Evolutionary conservation across 257 asterid species (phyloP).

Genomic region (Salvia hispanica): DNA sequence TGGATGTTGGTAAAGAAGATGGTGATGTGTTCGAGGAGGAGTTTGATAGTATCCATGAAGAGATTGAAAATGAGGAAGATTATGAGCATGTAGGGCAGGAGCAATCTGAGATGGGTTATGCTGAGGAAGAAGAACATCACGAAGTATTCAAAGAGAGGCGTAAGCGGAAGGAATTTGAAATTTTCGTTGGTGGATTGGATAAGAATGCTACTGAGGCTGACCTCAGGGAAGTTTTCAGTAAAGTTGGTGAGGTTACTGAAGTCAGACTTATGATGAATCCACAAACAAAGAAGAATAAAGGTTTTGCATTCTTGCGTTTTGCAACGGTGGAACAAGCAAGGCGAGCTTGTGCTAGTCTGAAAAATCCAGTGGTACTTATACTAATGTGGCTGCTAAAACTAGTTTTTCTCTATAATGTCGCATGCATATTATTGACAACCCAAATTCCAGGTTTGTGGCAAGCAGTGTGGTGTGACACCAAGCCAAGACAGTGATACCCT

Average conservation of each 20-base stretch:
- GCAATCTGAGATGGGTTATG: conserved; percentile 60
- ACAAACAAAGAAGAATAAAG: conserved; percentile 94
- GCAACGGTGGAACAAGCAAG: conserved; percentile 93
- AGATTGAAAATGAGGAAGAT: conserved; percentile 70
- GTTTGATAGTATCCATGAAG: conserved; percentile 61
- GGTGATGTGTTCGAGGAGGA: conserved; percentile 67
- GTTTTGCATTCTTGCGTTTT: conserved; percentile 96
- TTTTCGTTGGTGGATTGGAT: conserved; percentile 96
- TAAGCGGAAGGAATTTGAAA: conserved; percentile 93
- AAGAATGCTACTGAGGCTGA: conserved; percentile 97
- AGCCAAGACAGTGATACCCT: conserved; percentile 98
- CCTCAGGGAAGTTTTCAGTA: conserved; percentile 78
- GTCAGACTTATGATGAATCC: conserved; percentile 98
- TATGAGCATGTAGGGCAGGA: conserved; percentile 53
- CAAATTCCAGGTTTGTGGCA: conserved; percentile 88
- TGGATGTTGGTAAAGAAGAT: conserved; percentile 60
- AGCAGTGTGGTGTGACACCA: conserved; percentile 95
- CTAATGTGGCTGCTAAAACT: conserved; percentile 38
- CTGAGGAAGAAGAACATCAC: conserved; percentile 92
- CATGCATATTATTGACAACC: conserved; percentile 47
- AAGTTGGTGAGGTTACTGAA: conserved; percentile 91
- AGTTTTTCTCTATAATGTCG: conserved; percentile 34
- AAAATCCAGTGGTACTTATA: conserved; percentile 78
- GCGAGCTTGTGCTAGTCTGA: conserved; percentile 81
- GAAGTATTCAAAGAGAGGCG: conserved; percentile 81